Evolutionary conservation across 2,329 filamentous ascomycete species (phyloP), one percentile per base, ranked within the genome.

Genomic region (Diplodia sapinea): DNA sequence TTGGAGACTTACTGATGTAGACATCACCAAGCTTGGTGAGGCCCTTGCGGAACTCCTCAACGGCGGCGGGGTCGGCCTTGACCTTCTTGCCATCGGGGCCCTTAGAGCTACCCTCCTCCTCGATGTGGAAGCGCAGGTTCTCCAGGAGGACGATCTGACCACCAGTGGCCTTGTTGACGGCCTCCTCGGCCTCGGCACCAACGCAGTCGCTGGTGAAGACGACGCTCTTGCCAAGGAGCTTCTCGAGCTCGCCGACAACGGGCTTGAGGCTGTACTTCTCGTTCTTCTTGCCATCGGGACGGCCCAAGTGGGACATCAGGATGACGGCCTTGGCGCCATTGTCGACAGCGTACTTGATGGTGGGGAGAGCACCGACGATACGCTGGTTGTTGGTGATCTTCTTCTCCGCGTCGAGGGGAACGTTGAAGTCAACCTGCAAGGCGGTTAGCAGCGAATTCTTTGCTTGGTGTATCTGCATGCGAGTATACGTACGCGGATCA

Each of bases 321-420:
- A 98, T 84, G 70, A 99, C 94, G 61, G 93, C 86, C 86, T 96
- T 96, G 79, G 94, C 94, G 74, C 92, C 92, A 81, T 96, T 83
- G 73, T 96, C 92, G 76, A 95, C 84, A 78, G 93, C 93, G 82
- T 97, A 90, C 85, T 96, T 96, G 86, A 97, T 97, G 76, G 94
- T 96, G 76, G 93, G 93, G 72, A 97, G 84, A 76, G 95, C 95
- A 78, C 95, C 96, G 77, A 93, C 94, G 78, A 99, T 99, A 82
- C 95, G 94, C 86, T 99, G 95, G 83, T 90, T 93, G 88, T 99
- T 99, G 81, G 95, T 98, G 81, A 99, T 88, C 68, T 96, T 94
- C 85, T 93, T 96, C 79, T 95, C 86, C 74, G 85, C 88, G 79
- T 99, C 93, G 78, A 99, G 93, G 72, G 95, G 95, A 68, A 99